Evolutionary conservation across 495 filamentous ascomycete species (phyloP).

Genomic region (Aspergillus cavernicola): DNA sequence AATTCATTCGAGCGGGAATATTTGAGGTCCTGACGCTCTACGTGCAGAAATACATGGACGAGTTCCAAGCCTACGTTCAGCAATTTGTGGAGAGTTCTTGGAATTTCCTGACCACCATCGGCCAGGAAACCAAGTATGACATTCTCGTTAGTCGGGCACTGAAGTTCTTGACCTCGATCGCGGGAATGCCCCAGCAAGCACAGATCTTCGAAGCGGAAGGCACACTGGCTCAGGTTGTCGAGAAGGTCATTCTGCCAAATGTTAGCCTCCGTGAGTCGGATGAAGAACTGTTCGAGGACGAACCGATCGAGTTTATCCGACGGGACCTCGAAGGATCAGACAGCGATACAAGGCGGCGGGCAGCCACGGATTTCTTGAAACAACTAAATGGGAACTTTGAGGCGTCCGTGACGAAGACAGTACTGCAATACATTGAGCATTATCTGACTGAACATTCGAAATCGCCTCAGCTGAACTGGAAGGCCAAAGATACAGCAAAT

Average conservation of each 20-base stretch:
- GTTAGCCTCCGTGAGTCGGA: slow-evolving; percentile 86
- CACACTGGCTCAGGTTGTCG: slow-evolving; percentile 75
- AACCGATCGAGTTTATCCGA: slow-evolving; percentile 97
- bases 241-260: slow-evolving; percentile 94
- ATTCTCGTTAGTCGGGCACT: slow-evolving; percentile 91
- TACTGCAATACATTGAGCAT: slow-evolving; percentile 76
- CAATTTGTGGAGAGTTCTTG: slow-evolving; percentile 86
- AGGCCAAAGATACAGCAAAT: slow-evolving; percentile 92
- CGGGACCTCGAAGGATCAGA: slow-evolving; percentile 95
- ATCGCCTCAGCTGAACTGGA: slow-evolving; percentile 76
- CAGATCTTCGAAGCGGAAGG: slow-evolving; percentile 76
- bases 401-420: slow-evolving; percentile 72
- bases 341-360: slow-evolving; percentile 83
- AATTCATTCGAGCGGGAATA: slow-evolving; percentile 85
- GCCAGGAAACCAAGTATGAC: slow-evolving; percentile 87
- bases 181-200: slow-evolving; percentile 71
- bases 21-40: slow-evolving; percentile 85
- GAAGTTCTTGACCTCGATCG: slow-evolving; percentile 88
- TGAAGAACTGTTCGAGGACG: slow-evolving; percentile 93
- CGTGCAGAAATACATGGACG: slow-evolving; percentile 90
- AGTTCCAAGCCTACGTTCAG: slow-evolving; percentile 70
- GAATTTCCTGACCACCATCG: slow-evolving; percentile 81
- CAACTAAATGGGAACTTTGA: slow-evolving; percentile 87
- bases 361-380: slow-evolving; percentile 89
- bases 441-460: slow-evolving; percentile 66